phyloP scores from a whole-genome alignment of 2,329 filamentous ascomycete species.

The Botrytis sinoallii region DNA sequence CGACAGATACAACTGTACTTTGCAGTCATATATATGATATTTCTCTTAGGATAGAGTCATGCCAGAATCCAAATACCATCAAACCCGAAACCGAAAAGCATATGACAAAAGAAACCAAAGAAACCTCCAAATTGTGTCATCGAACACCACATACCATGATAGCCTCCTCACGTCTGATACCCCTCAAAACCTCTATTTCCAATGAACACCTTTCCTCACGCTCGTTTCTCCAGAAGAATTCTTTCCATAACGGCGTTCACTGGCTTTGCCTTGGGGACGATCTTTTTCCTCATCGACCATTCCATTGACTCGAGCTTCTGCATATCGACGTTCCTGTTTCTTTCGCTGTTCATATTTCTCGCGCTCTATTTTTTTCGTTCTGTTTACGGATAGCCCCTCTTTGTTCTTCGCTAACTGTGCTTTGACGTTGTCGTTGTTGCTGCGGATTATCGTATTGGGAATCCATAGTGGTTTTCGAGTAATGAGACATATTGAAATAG shows the following conservation, averaged over 20 bases:
- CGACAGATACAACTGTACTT: background rate
- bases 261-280: background rate
- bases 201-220: background rate
- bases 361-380: background rate
- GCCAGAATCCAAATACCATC: background rate
- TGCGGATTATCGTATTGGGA: background rate
- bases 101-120: background rate
- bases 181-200: background rate
- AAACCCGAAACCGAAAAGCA: background rate
- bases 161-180: background rate
- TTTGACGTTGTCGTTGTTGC: background rate
- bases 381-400: background rate
- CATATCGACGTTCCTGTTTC: background rate
- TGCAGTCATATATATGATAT: background rate
- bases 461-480: background rate
- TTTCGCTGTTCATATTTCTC: background rate
- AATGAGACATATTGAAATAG: background rate
- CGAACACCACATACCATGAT: background rate
- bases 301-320: background rate
- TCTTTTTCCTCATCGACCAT: background rate
- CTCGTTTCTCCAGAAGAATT: background rate
- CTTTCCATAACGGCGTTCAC: background rate
- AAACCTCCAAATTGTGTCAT: background rate
- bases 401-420: background rate
- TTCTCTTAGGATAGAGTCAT: no score